Evolutionary conservation across 2,329 filamentous ascomycete species (phyloP), one percentile per base, ranked within the genome.

Genomic region (Colletotrichum sp.): DNA sequence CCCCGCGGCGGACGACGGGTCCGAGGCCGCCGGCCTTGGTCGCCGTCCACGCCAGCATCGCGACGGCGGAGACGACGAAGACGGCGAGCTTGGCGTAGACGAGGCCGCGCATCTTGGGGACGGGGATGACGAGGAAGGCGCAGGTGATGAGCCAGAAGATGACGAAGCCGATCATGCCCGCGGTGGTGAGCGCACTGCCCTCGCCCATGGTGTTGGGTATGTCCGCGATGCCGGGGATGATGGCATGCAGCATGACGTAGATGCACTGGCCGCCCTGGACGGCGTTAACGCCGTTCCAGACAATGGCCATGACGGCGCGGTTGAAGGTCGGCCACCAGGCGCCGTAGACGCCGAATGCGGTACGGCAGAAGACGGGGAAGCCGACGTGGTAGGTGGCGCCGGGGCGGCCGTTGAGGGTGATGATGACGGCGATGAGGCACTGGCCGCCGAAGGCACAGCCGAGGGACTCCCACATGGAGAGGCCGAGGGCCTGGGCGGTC

Each of bases 21-120:
- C 81, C 75, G 72, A 96, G 90, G 2, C 96, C 96, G 59, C 95
- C 91, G 32, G 96, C 96, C 32, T 94, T 92, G 36, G 95, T 92
- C n/a, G 98, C 89, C 1, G 95, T 91, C 85, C 85, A 87, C 9
- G 72, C 79, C 6, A 83, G 77, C 84, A 87, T 86, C 3, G 84
- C 83, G 30, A 85, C 79, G 5, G 84, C 83, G 7, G 83, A 84
- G 30, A 82, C 77, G 52, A 84, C 75, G 74, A 84, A 87, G 34
- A 86, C 83, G 6, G 80, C 78, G 6, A 87, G 79, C 78, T 78
- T 80, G 39, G 64, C 77, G 55, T 78, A 71, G n/a, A 76, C 75
- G 13, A 78, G 68, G 4, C 69, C 72, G 4, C 74, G 73, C 78
- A 77, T 80, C 68, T 72, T 77, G 24, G 78, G 78, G 4, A 76